Conservation (phyloP, 106 monocot species). For the Alisma plantagoaquatica region DNA sequence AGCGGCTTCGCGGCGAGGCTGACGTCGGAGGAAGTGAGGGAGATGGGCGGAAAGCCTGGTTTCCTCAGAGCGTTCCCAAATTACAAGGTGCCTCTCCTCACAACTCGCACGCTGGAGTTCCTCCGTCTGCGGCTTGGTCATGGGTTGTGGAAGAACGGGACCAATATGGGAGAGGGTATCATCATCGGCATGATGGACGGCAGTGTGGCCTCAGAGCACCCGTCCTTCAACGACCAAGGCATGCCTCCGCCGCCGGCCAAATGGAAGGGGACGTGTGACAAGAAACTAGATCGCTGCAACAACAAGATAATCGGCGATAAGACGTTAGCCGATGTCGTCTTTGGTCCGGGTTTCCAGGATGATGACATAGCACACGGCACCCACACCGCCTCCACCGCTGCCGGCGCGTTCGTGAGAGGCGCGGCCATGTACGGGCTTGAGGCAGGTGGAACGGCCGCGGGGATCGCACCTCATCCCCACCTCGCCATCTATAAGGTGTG, state of each 20-base stretch:
- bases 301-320: constrained; percentile 11
- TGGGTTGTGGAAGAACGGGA: not conserved
- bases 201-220: constrained; percentile 20
- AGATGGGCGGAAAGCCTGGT: constrained; percentile 3
- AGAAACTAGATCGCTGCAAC: constrained; percentile 7
- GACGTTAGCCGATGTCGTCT: not conserved
- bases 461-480: constrained; percentile 10
- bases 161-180: not conserved
- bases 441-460: constrained; percentile 5
- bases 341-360: not conserved
- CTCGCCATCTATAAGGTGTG: constrained; percentile 12
- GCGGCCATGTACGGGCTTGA: not conserved
- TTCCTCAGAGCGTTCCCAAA: constrained; percentile 2
- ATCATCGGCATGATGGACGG: constrained; percentile 11
- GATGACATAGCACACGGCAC: constrained; percentile 14
- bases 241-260: constrained; percentile 25
- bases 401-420: not conserved
- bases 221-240: constrained; percentile 31
- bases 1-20: constrained; percentile 17
- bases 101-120: constrained; percentile 10
- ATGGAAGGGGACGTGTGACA: constrained; percentile 22
- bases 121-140: not conserved
- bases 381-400: constrained; percentile 11
- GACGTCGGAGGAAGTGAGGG: constrained; percentile 5
- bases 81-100: not conserved